These are phyloP conservation scores for Gloeostereum incarnatum DNA, from an alignment of 768 basidiomycete genomes.

Conservation along the genomic window DNA sequence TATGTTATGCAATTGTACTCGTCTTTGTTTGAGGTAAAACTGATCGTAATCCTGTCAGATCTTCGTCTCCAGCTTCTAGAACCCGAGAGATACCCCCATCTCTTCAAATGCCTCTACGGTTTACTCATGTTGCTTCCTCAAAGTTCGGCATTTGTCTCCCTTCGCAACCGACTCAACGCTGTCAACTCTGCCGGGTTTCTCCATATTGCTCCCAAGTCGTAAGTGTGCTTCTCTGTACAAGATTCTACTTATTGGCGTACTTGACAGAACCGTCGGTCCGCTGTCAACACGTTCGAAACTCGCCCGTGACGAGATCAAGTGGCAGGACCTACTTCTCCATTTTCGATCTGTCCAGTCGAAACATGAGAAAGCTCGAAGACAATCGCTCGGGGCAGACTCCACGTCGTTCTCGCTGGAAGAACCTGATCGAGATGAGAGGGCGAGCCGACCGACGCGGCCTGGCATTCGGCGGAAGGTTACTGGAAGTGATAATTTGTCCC, in stretches of 20 bases:
- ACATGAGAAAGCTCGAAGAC: slow-evolving; percentile 87
- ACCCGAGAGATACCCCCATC: slow-evolving; percentile 91
- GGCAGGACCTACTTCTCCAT: slow-evolving; percentile 89
- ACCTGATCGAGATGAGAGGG: slow-evolving; percentile 17
- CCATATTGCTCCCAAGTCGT: slow-evolving; percentile 85
- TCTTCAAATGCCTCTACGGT: slow-evolving; percentile 97
- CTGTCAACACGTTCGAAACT: slow-evolving; percentile 63
- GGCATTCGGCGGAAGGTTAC: slow-evolving; percentile 55
- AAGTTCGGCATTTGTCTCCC: slow-evolving; percentile 90
- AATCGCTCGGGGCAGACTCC: slow-evolving; percentile 58
- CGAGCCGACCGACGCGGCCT: slow-evolving; percentile 23
- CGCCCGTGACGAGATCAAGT: slow-evolving; percentile 87
- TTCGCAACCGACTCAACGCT: slow-evolving; percentile 88
- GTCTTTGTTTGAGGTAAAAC: neutral
- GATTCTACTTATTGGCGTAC: neutral
- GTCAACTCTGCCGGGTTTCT: slow-evolving; percentile 93
- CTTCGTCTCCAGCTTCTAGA: slow-evolving; percentile 90
- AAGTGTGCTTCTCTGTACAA: slow-evolving; percentile 15
- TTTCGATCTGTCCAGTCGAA: slow-evolving; percentile 85
- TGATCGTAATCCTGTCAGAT: slow-evolving; percentile 29
- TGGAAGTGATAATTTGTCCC: slow-evolving; percentile 27
- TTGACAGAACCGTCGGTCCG: slow-evolving; percentile 22
- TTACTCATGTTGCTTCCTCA: slow-evolving; percentile 95
- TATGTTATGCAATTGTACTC: slow-evolving; percentile 26
- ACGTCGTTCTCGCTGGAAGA: slow-evolving; percentile 37